Base-by-base conservation (phyloP, 2,329 filamentous ascomycete genomes). In the Pseudogymnoascus sp. region DNA sequence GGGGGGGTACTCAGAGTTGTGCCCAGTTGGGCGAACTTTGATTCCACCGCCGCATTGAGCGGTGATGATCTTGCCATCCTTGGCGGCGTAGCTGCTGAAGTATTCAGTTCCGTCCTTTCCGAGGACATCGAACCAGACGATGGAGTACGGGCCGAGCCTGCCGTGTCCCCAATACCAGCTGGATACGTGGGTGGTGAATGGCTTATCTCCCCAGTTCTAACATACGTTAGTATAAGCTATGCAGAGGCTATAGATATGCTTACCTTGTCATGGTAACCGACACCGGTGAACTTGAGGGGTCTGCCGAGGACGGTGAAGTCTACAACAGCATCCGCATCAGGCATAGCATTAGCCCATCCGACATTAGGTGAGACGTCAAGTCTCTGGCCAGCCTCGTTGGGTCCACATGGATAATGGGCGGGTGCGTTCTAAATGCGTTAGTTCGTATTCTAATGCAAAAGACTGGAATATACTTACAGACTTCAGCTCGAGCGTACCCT, bases 131-230 rank as follows among this genome's bases (percentile, higher is more conserved):
- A 79, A 77, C 78, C 78, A 81, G 21, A 80, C 76, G 23, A 80
- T 65, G 2, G 76, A 75, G 71, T 79, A 79, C 0, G 71, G 68
- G 0, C 77, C 78, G 0, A 79, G 62, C 21, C 70, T 71, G 3
- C 70, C 77, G 63, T 79, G 79, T n/a, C 79, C 78, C 76, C 77
- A 79, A 67, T 78, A 78, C 75, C 77, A 78, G 33, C 71, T 74
- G 33, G 65, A 63, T 8, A 76, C 68, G 15, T 67, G 71, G 4
- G 69, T 62, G 10, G 63, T 31, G 62, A 80, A 77, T 1, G 76
- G 74, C 28, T 65, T 65, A 64, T 76, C 70, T 4, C 74, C 74
- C 78, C 78, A 80, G 66, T 80, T 80, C 76, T 78, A 31, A 28
- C 28, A 7, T 35, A 13, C 26, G 10, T 53, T 33, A 38, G 23